These are phyloP conservation scores for Silene latifolia DNA, from an alignment of 148 eudicot species.

Conservation along the genomic window DNA sequence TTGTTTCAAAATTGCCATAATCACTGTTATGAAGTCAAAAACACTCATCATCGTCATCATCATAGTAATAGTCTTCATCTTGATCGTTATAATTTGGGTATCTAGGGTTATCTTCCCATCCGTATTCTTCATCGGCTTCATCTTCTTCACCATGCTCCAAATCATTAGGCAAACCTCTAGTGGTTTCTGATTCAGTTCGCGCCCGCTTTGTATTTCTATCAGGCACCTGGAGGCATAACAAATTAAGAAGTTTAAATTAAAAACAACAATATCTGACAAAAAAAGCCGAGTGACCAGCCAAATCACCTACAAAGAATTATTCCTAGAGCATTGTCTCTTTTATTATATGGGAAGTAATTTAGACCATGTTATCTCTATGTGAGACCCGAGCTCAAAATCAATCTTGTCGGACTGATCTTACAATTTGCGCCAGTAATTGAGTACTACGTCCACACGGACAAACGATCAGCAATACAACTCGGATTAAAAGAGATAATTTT, in stretches of 20 bases:
- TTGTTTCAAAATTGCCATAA: background rate
- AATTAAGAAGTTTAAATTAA: background rate
- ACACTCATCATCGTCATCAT: constrained; percentile 16
- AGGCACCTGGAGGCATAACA: constrained; percentile 13
- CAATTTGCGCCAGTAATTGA: too few species aligned
- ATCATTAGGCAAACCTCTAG: constrained; percentile 4
- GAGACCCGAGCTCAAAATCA: too few species aligned
- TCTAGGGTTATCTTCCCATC: constrained; percentile 19
- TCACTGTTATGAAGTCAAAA: background rate
- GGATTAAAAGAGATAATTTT: background rate
- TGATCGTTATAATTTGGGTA: constrained; percentile 20
- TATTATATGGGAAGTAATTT: too few species aligned
- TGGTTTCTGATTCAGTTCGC: constrained; percentile 5
- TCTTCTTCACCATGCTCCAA: background rate
- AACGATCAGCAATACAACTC: too few species aligned
- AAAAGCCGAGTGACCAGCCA: background rate
- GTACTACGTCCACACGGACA: too few species aligned
- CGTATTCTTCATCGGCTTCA: constrained; percentile 16
- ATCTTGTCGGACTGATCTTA: too few species aligned
- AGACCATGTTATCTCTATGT: too few species aligned
- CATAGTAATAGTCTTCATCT: constrained; percentile 22
- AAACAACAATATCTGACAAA: background rate
- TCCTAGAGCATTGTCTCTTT: too few species aligned
- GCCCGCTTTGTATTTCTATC: constrained; percentile 24
- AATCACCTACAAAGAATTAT: background rate